Conservation (phyloP, 2,329 filamentous ascomycete species). For the Aspergillus clavatus region DNA sequence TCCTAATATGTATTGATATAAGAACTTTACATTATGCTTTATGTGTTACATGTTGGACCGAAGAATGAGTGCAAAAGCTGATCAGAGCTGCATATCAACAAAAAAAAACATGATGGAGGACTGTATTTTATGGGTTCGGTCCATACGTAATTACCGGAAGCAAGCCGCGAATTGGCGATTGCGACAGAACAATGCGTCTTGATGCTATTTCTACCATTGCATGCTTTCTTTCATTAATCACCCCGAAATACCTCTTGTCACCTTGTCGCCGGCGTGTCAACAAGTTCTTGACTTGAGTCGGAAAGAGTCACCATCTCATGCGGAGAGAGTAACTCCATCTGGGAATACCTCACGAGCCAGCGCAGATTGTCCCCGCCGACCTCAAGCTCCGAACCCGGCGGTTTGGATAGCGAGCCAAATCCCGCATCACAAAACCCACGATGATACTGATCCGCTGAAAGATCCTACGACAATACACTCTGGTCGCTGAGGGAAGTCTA, state of each 20-base stretch:
- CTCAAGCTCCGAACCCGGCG: conserved; percentile 35
- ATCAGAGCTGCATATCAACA: background rate
- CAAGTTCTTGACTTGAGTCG: background rate
- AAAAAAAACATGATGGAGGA: background rate
- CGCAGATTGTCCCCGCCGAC: conserved; percentile 3
- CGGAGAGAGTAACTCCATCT: background rate
- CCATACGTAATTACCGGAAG: conserved; percentile 2
- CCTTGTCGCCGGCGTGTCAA: background rate
- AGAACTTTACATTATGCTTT: too few relatives aligned
- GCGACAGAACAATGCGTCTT: conserved; percentile 19
- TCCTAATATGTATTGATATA: too few relatives aligned
- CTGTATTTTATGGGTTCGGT: background rate
- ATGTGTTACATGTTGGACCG: too few relatives aligned
- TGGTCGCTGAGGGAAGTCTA: conserved; percentile 6
- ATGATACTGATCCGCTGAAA: conserved; percentile 23
- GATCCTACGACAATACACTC: background rate
- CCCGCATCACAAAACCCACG: conserved; percentile 13
- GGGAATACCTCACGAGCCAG: background rate
- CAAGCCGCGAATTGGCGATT: conserved; percentile 17
- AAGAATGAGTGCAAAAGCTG: too few relatives aligned
- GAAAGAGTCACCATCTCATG: background rate
- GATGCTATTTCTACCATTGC: conserved; percentile 4
- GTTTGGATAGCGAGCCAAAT: conserved; percentile 21
- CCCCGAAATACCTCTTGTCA: background rate
- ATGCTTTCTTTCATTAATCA: background rate